Evolutionary conservation across 1,139 yeast species (phyloP).

Genomic region (Candida freyschussii): DNA sequence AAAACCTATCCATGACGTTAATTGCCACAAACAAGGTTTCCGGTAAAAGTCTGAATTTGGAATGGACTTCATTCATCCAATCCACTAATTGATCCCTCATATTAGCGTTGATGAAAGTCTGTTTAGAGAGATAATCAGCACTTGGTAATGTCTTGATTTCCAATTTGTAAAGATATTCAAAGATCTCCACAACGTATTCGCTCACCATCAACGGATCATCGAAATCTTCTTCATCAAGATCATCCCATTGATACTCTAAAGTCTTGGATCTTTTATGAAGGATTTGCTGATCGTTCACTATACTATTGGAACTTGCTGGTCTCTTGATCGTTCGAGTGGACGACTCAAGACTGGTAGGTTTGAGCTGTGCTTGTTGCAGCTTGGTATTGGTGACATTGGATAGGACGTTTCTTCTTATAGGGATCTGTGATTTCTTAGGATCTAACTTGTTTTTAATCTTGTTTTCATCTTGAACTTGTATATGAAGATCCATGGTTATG

Average conservation of each 20-base stretch:
- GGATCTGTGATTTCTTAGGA: conserved; percentile 21
- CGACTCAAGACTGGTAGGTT: too few species aligned
- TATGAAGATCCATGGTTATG: too few species aligned
- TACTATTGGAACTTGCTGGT: conserved; percentile 22
- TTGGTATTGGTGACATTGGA: conserved; percentile 26
- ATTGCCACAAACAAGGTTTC: conserved; percentile 88
- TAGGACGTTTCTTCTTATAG: conserved; percentile 24
- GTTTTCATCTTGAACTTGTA: conserved; percentile 19
- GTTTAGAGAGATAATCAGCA: conserved; percentile 67
- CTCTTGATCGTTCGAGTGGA: conserved; percentile 22
- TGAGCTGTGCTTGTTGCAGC: conserved; percentile 2
- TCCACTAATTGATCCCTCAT: conserved; percentile 89
- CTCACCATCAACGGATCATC: conserved; percentile 95
- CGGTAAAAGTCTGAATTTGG: conserved; percentile 79
- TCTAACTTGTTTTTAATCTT: conserved; percentile 9
- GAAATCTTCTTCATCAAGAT: conserved; percentile 82
- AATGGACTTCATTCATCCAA: conserved; percentile 93
- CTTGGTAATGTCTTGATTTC: conserved; percentile 78
- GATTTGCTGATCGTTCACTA: conserved; percentile 6
- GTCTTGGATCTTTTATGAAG: conserved; percentile 23
- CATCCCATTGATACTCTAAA: conserved; percentile 67
- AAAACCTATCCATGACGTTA: conserved; percentile 86
- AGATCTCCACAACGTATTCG: conserved; percentile 87
- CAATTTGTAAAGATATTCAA: conserved; percentile 68
- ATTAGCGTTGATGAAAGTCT: conserved; percentile 72